Percentiles rank a stretch among this genome's conserved stretches.
phyloP scores from a whole-genome alignment of 306 rosid genomes.

The Rubus idaeus region DNA sequence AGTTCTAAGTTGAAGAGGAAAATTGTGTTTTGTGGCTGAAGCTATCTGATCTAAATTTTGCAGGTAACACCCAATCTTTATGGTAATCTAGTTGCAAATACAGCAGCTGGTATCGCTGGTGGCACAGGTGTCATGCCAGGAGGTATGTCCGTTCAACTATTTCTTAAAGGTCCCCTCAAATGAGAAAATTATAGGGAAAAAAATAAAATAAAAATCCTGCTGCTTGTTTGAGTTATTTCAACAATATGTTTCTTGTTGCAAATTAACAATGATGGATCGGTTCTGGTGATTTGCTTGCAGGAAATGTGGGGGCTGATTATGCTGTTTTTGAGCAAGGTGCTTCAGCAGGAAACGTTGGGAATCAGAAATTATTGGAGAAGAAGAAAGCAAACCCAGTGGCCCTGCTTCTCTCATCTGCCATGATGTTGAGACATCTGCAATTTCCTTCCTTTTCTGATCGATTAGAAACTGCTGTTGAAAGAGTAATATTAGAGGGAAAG shows the following conservation, averaged over 20 bases:
- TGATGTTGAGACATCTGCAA: slow-evolving; percentile 90
- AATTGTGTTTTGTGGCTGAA: slow-evolving; percentile 16
- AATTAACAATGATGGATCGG: not conserved
- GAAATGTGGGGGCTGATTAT: slow-evolving; percentile 79
- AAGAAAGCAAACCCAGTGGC: slow-evolving; percentile 86
- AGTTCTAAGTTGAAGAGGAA: not conserved
- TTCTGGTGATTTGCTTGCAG: slow-evolving; percentile 38
- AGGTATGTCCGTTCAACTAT: slow-evolving; percentile 39
- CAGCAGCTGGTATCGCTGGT: slow-evolving; percentile 87
- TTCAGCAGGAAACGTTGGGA: slow-evolving; percentile 87
- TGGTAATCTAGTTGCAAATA: slow-evolving; percentile 87
- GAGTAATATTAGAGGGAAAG: slow-evolving; percentile 58
- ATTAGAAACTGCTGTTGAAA: slow-evolving; percentile 64
- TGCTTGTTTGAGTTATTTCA: not conserved
- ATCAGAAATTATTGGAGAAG: slow-evolving; percentile 39
- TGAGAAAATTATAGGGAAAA: not conserved
- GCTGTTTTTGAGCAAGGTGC: slow-evolving; percentile 93
- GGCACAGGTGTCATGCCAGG: slow-evolving; percentile 96
- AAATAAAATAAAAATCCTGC: too few species aligned
- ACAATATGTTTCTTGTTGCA: not conserved
- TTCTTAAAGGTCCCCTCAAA: not conserved
- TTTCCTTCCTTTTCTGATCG: slow-evolving; percentile 81
- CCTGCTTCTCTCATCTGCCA: slow-evolving; percentile 78
- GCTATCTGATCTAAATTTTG: slow-evolving; percentile 20
- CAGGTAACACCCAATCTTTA: slow-evolving; percentile 92